Evolutionary conservation across 2,329 filamentous ascomycete genomes (phyloP), one percentile per base, ranked within the genome.

Genomic region (Fusarium guadeloupense): DNA sequence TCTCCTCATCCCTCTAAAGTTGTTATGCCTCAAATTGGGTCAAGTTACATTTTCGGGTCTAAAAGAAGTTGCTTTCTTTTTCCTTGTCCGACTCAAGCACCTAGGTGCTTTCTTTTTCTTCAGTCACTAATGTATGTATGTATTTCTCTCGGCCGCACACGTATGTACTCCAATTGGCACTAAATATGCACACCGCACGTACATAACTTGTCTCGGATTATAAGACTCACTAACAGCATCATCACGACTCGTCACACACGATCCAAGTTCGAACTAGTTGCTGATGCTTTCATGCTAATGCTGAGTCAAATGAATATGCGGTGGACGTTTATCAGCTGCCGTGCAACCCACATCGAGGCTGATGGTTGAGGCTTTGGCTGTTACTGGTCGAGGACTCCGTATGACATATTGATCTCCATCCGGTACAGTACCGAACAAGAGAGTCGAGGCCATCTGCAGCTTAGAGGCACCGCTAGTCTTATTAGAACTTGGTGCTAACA

Each of bases 21-120:
- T 23, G 19, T 34, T 16, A 19, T 2, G 14, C n/a, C 16, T 17
- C 20, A 19, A 31, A 28, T 12, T 28, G 19, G 6, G 39, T 37
- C 19, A 44, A 37, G 34, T 26, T 38, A 10, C 31, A 33, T 37
- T 39, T 48, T 31, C 26, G 21, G 30, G 28, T 30, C 26, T 46
- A 59, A 20, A 16, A n/a, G 43, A 25, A 38, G 10, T 31, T 41
- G n/a, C 42, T 55, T 62, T 54, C 48, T 59, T 59, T 59, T 66
- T 56, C 42, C 54, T 20, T 38, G 42, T 34, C 43, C 47, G 47
- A 31, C 47, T 46, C 30, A 43, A 40, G 44, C 40, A n/a, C n/a
- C n/a, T n/a, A n/a, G n/a, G n/a, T n/a, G n/a, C 14, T 58, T 54
- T 54, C 40, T 63, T 57, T 59, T 61, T 67, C 49, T 25, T 43